These are phyloP conservation scores for Spatholobus suberectus DNA, from an alignment of 306 rosid species.

Conservation along the genomic window DNA sequence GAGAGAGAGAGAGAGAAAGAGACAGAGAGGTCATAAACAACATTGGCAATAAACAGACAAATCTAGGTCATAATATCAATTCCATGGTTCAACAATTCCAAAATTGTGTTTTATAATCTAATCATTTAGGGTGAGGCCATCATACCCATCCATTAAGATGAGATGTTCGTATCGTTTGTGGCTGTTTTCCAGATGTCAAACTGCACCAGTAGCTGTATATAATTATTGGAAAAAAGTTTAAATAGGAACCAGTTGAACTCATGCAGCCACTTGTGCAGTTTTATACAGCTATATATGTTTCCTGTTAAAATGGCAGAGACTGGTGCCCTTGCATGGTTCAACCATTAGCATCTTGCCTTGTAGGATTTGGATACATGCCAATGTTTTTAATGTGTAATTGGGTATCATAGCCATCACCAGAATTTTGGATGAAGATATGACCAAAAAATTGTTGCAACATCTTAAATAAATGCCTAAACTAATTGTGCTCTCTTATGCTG, in stretches of 20 bases:
- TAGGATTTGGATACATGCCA: not conserved
- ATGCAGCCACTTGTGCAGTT: not conserved
- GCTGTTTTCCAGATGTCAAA: not conserved
- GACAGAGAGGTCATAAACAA: not conserved
- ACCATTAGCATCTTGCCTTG: not conserved
- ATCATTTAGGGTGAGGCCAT: not conserved
- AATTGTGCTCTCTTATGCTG: not conserved
- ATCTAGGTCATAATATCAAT: not conserved
- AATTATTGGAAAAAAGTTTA: not conserved
- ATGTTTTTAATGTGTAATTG: not conserved
- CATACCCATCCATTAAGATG: conserved; percentile 7
- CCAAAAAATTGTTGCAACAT: not conserved
- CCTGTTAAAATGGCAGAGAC: not conserved
- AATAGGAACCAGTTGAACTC: not conserved
- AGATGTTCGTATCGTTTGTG: not conserved
- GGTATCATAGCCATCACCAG: not conserved
- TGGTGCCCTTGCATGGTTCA: conserved; percentile 9
- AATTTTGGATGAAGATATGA: not conserved
- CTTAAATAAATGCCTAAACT: not conserved
- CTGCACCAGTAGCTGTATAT: not conserved
- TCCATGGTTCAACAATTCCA: conserved; percentile 3
- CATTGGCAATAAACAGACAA: not conserved
- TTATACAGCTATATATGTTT: not conserved
- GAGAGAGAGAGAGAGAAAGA: not conserved
- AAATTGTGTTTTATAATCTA: not conserved